Conservation (phyloP, 2,329 filamentous ascomycete genomes). For the Arthrobotrys iridis region DNA sequence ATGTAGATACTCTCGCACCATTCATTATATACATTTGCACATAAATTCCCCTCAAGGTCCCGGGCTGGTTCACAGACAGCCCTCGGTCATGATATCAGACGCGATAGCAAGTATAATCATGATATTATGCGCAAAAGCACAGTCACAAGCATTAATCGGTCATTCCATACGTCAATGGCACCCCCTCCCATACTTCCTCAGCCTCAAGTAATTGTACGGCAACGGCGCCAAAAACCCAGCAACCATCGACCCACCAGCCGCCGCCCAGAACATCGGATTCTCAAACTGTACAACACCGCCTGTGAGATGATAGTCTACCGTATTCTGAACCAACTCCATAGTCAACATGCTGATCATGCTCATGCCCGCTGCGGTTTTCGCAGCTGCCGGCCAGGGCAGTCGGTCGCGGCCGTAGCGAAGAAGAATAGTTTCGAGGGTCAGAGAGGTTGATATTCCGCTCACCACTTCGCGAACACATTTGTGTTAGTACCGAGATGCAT, state of each 20-base stretch:
- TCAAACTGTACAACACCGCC: conserved; percentile 66
- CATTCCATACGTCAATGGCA: conserved; percentile 65
- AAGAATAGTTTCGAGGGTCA: conserved; percentile 67
- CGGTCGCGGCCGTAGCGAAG: conserved; percentile 65
- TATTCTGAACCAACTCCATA: conserved; percentile 69
- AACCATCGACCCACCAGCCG: conserved; percentile 64
- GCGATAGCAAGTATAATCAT: too few species aligned
- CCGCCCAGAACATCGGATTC: conserved; percentile 66
- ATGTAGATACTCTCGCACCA: too few species aligned
- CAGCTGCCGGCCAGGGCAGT: conserved; percentile 65
- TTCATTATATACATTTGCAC: too few species aligned
- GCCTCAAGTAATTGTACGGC: conserved; percentile 67
- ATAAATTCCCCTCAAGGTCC: too few species aligned
- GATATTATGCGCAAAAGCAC: neutral
- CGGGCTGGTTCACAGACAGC: too few species aligned
- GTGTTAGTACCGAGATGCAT: too few species aligned
- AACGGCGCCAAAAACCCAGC: conserved; percentile 66
- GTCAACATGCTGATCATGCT: conserved; percentile 70
- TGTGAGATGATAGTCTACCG: conserved; percentile 68
- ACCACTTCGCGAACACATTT: conserved; percentile 63
- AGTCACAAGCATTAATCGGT: too few species aligned
- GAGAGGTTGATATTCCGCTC: conserved; percentile 66
- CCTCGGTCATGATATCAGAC: too few species aligned
- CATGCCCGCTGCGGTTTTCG: conserved; percentile 69
- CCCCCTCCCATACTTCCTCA: conserved; percentile 65